These are phyloP conservation scores for Prunus armeniaca DNA, from an alignment of 306 rosid species.

Conservation along the genomic window DNA sequence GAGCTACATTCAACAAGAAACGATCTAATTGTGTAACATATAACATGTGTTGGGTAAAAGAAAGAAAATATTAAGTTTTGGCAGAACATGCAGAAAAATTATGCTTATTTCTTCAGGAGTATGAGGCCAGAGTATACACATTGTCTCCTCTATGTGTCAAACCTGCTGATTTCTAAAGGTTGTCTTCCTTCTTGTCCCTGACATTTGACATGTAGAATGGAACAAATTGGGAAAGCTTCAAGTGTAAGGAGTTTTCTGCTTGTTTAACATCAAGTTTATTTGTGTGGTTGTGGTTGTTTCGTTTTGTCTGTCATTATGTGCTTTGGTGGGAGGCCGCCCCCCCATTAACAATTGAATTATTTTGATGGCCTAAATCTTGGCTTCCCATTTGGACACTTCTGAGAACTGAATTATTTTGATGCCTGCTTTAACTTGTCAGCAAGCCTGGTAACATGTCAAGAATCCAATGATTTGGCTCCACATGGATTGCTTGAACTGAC, in stretches of 20 bases:
- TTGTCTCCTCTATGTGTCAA: neutral
- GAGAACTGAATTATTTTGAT: neutral
- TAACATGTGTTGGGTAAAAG: neutral
- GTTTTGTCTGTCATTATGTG: neutral
- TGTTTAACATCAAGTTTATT: neutral
- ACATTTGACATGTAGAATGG: conserved; percentile 3
- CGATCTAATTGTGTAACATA: neutral
- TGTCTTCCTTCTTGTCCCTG: neutral
- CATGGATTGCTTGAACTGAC: neutral
- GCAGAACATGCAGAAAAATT: neutral
- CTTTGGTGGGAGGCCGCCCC: neutral
- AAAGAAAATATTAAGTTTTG: neutral
- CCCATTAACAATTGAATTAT: neutral
- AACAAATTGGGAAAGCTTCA: neutral
- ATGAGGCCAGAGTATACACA: neutral
- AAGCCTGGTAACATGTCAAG: neutral
- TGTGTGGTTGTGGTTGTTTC: neutral
- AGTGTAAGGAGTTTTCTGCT: neutral
- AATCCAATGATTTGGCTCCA: conserved; percentile 2
- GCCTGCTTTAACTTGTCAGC: conserved; percentile 10
- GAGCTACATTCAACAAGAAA: neutral
- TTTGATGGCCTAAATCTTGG: conserved; percentile 3
- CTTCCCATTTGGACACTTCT: conserved; percentile 6
- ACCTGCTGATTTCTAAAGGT: conserved; percentile 7
- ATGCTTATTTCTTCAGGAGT: neutral